Percentiles rank a stretch among this genome's conserved stretches.
These are phyloP conservation scores for Magnaporthales sp. DNA, from an alignment of 2,329 filamentous ascomycete species.

Conservation along the genomic window DNA sequence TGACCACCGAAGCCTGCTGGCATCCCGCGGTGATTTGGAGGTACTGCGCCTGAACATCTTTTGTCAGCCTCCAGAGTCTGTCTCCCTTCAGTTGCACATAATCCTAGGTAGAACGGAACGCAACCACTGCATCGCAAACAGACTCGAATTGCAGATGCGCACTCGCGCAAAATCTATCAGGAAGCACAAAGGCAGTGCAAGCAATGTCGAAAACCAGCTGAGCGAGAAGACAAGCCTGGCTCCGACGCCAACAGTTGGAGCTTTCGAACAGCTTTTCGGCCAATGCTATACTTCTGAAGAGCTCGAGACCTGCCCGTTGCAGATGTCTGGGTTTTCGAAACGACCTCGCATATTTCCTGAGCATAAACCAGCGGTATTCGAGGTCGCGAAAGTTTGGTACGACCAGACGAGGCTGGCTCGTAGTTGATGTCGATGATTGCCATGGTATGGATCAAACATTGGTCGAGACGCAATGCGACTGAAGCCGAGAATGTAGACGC, in stretches of 20 bases:
- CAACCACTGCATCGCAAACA: conserved; percentile 4
- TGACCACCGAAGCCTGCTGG: conserved; percentile 51
- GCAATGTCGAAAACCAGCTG: neutral
- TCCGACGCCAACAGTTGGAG: neutral
- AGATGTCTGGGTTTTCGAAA: neutral
- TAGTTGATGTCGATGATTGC: neutral
- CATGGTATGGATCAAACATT: neutral
- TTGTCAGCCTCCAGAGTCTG: neutral
- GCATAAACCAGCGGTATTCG: neutral
- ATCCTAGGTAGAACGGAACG: neutral
- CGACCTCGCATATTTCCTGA: neutral
- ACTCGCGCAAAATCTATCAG: neutral
- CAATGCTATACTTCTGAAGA: neutral
- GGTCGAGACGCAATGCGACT: neutral
- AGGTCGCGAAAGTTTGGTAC: neutral
- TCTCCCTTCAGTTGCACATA: neutral
- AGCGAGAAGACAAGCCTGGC: neutral
- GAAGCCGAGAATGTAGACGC: neutral
- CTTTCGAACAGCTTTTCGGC: neutral
- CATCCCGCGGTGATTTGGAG: conserved; percentile 53
- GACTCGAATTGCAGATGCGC: neutral
- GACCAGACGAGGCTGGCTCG: neutral
- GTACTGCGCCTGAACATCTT: conserved; percentile 42
- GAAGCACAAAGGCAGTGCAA: neutral
- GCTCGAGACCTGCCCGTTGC: neutral